Evolutionary conservation across 768 basidiomycete genomes (phyloP).

Genomic region (Dendrothele bispora): DNA sequence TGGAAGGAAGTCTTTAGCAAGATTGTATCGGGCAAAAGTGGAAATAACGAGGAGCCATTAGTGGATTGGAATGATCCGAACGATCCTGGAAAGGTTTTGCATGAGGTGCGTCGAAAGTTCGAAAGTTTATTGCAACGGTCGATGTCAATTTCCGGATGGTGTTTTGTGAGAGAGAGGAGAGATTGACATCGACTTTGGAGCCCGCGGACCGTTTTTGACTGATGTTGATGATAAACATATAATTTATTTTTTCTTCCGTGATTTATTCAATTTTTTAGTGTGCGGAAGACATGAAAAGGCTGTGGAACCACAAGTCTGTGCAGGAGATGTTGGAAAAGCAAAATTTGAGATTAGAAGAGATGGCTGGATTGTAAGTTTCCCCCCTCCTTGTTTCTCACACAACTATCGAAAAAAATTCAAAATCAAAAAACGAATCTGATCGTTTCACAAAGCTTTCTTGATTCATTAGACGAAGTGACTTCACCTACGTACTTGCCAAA

Average conservation of each 20-base stretch:
- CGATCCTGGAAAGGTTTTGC: conserved; percentile 58
- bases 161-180: too few relatives aligned
- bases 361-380: conserved; percentile 67
- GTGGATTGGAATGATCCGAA: conserved; percentile 47
- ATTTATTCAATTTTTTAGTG: conserved; percentile 25
- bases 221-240: too few relatives aligned
- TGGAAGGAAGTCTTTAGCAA: conserved; percentile 53
- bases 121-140: too few relatives aligned
- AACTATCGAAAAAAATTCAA: neutral
- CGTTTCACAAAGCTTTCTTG: conserved; percentile 56
- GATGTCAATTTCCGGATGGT: too few relatives aligned
- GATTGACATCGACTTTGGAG: too few relatives aligned
- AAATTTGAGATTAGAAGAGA: conserved; percentile 62
- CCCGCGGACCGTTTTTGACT: too few relatives aligned
- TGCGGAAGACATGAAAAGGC: conserved; percentile 58
- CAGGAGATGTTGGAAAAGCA: conserved; percentile 49
- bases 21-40: conserved; percentile 26
- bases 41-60: conserved; percentile 28
- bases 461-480: conserved; percentile 63
- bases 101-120: conserved; percentile 33
- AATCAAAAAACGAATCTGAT: too few relatives aligned
- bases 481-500: conserved; percentile 62
- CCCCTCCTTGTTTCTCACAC: neutral
- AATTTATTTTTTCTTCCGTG: neutral
- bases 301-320: conserved; percentile 64